Evolutionary conservation across 768 basidiomycete species (phyloP), one percentile per base, ranked within the genome.

Genomic region (Royoungia palumana): DNA sequence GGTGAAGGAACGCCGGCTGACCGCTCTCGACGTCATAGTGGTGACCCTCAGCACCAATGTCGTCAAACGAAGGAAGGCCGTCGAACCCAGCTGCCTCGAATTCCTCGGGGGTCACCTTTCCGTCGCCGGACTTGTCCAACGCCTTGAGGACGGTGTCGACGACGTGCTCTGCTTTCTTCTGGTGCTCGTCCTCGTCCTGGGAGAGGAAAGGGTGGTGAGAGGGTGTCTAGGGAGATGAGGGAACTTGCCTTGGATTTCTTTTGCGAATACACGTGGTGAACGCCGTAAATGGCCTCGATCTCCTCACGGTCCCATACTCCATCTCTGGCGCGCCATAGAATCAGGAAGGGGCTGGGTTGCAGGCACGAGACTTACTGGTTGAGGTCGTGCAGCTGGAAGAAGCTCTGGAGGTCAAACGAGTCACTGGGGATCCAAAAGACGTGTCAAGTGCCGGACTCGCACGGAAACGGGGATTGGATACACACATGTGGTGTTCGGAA

Each of bases 311-410:
- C 85, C 85, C 92, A 92, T 45, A 78, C 60, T 0, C 90, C 90
- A 61, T 98, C 83, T 34, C 87, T 89, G 40, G 37, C n/a, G 19
- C 32, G 5, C 35, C 12, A 32, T 6, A 16, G 13, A 6, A 32
- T 55, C 38, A 53, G 48, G 8, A 21, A 8, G 13, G 20, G n/a
- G 34, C 9, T 30, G 34, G 34, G 28, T 30, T 2, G 13, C 28
- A 12, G 28, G 5, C 11, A 11, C 36, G 35, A 21, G 22, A 61
- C 77, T 54, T 52, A 86, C 87, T 82, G 73, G 70, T 98, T 83
- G 49, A 99, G 75, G 70, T 99, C 95, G 70, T 99, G 95, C 12
- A 99, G 73, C 52, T 88, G 84, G 79, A 96, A 95, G 81, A 99
- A 99, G 65, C 91, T 89, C 58, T 82, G 75, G 36, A 81, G 70